Evolutionary conservation across 495 filamentous ascomycete genomes (phyloP).

Genomic region (Cudoniella acicularis): DNA sequence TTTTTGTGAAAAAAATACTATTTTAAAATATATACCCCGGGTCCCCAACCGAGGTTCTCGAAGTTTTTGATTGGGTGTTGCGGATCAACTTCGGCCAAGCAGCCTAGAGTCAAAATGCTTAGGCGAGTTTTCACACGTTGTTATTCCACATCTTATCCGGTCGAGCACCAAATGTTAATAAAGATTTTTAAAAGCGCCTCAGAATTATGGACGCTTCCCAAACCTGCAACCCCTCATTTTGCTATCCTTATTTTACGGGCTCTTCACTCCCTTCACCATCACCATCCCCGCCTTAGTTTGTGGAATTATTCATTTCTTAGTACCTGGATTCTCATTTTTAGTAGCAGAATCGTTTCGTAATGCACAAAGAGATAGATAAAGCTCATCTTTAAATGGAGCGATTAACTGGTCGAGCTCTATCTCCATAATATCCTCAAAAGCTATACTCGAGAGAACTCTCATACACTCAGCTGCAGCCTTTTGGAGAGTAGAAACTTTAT

Average conservation of each 20-base stretch:
- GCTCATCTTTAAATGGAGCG: not conserved
- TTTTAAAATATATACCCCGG: not conserved
- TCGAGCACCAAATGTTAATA: not conserved
- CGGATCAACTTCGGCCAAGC: constrained; percentile 1
- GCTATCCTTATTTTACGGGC: not conserved
- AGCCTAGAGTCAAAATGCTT: not conserved
- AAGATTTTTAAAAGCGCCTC: not conserved
- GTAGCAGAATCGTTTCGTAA: not conserved
- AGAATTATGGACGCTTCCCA: not conserved
- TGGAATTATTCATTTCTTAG: not conserved
- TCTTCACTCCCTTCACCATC: not conserved
- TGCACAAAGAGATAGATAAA: not conserved
- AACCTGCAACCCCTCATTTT: not conserved
- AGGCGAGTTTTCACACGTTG: not conserved
- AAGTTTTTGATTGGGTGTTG: not conserved
- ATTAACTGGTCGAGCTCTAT: not conserved
- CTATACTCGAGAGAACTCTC: not conserved
- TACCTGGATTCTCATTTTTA: not conserved
- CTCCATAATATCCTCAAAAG: not conserved
- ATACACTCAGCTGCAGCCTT: not conserved
- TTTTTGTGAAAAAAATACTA: not conserved
- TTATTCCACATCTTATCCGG: not conserved
- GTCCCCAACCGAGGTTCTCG: not conserved
- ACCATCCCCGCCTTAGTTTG: not conserved
- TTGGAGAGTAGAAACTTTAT: not conserved